Conservation (phyloP, 257 asterid species). For the Solanum chiquidenum region DNA sequence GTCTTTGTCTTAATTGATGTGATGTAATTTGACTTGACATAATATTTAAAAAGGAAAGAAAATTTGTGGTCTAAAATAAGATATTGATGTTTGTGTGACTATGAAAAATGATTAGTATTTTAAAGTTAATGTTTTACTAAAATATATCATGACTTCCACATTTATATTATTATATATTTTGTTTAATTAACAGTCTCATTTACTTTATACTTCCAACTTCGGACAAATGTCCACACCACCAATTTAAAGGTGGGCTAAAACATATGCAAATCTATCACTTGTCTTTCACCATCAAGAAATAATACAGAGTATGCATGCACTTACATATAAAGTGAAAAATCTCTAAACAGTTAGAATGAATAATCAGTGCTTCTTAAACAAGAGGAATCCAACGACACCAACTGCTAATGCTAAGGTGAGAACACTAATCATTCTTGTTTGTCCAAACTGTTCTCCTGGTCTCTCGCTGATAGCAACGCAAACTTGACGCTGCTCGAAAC, state of each 20-base stretch:
- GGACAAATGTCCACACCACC: background rate
- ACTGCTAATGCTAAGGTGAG: too few relatives aligned
- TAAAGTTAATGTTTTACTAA: too few relatives aligned
- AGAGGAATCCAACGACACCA: background rate
- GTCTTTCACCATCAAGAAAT: background rate
- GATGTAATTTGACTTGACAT: too few relatives aligned
- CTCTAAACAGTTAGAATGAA: background rate
- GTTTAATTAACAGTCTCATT: too few relatives aligned
- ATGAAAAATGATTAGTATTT: too few relatives aligned
- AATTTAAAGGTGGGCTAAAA: background rate
- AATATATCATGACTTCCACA: too few relatives aligned
- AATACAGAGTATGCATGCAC: background rate
- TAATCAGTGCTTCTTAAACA: background rate
- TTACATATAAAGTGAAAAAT: background rate
- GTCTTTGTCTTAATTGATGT: too few relatives aligned
- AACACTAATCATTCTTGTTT: background rate
- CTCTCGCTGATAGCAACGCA: constrained; percentile 16
- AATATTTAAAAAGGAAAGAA: too few relatives aligned
- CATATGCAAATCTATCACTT: background rate
- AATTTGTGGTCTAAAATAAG: too few relatives aligned
- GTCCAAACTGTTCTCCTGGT: background rate
- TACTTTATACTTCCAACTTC: too few relatives aligned
- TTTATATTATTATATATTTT: too few relatives aligned
- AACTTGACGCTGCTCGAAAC: constrained; percentile 60
- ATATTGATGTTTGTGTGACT: too few relatives aligned